Conservation (phyloP, 164 flowering plant genomes). For the Liquidambar formosana region DNA sequence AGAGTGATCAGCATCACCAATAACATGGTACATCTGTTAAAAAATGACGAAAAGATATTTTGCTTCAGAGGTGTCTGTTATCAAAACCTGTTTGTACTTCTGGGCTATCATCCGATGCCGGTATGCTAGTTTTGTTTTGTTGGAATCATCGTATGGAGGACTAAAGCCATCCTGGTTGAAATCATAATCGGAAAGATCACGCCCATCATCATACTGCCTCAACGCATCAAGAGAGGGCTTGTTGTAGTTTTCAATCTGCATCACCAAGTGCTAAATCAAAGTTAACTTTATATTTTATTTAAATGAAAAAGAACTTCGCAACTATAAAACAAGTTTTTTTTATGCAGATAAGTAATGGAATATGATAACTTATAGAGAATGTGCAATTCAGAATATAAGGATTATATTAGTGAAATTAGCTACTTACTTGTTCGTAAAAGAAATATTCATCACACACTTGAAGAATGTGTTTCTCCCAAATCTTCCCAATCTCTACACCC, state of each 20-base stretch:
- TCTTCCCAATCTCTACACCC: slow-evolving; percentile 72
- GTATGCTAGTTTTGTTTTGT: slow-evolving; percentile 78
- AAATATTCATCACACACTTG: slow-evolving; percentile 66
- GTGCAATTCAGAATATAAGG: neutral
- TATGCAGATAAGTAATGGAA: neutral
- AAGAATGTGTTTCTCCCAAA: slow-evolving; percentile 84
- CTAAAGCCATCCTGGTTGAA: slow-evolving; percentile 67
- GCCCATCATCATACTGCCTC: slow-evolving; percentile 75
- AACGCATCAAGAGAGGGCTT: slow-evolving; percentile 70
- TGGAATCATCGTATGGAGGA: slow-evolving; percentile 54
- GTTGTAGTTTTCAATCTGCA: slow-evolving; percentile 82
- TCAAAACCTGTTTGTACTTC: slow-evolving; percentile 69
- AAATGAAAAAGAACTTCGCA: neutral
- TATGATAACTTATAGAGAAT: neutral
- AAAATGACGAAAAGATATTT: neutral
- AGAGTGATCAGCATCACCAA: neutral
- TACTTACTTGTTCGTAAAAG: slow-evolving; percentile 82
- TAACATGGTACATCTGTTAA: neutral
- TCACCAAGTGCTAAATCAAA: slow-evolving; percentile 11
- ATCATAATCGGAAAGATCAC: slow-evolving; percentile 76
- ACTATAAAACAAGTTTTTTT: neutral
- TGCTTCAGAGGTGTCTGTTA: slow-evolving; percentile 3
- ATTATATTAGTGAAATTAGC: neutral
- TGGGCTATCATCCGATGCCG: slow-evolving; percentile 67
- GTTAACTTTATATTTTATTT: neutral